Evolutionary conservation across 1,139 yeast species (phyloP).

Genomic region (Candida sp.): DNA sequence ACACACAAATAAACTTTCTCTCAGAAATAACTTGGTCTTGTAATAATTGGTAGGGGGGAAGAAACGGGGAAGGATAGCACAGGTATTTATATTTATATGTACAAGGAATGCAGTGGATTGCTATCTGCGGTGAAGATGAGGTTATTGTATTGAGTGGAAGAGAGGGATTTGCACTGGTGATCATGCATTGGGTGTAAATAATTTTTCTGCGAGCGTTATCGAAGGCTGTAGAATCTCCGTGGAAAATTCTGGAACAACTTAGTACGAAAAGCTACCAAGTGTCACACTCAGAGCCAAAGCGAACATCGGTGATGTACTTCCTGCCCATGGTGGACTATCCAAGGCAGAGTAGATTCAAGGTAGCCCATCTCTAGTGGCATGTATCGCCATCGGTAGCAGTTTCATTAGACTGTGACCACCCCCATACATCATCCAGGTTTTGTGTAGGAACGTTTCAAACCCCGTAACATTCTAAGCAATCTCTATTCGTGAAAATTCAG

Average conservation of each 20-base stretch:
- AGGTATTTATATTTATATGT: neutral
- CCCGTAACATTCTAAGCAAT: neutral
- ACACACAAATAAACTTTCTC: neutral
- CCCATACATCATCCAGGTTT: neutral
- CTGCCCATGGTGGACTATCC: no score
- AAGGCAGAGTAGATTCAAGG: neutral
- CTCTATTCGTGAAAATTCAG: neutral
- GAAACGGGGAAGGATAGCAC: neutral
- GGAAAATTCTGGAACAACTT: slow-evolving; percentile 1
- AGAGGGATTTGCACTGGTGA: neutral
- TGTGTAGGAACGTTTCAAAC: neutral
- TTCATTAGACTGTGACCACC: no score
- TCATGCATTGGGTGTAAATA: neutral
- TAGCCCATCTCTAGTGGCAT: neutral
- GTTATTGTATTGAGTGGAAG: neutral
- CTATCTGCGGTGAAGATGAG: neutral
- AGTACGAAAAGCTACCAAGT: neutral
- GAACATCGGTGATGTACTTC: neutral
- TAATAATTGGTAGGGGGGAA: neutral
- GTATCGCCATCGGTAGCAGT: no score
- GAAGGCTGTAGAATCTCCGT: slow-evolving; percentile 4
- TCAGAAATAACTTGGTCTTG: neutral
- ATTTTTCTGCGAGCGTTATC: neutral
- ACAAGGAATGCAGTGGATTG: neutral
- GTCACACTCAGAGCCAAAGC: neutral